A percentile compares a stretch with the other conserved stretches of the same genome.
Evolutionary conservation across 768 basidiomycete genomes (phyloP).

Genomic region (Lactarius hatsudake): DNA sequence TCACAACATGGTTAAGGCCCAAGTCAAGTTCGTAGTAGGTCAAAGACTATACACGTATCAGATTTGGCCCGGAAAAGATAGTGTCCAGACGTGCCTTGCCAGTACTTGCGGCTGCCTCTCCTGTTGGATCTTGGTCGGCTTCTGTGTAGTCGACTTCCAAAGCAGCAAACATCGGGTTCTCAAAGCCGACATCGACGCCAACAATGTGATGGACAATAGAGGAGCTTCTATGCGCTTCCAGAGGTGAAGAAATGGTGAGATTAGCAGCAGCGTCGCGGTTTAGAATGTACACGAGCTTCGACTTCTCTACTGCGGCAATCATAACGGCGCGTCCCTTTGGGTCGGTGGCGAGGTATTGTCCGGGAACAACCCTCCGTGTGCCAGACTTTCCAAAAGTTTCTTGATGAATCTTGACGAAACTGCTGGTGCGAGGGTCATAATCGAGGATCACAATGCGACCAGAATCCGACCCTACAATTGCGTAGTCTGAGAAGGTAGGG

Average conservation of each 20-base stretch:
- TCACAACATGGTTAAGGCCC: slow-evolving; percentile 96
- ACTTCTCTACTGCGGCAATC: slow-evolving; percentile 92
- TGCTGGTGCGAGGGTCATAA: slow-evolving; percentile 88
- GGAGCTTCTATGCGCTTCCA: slow-evolving; percentile 97
- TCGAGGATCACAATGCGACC: slow-evolving; percentile 96
- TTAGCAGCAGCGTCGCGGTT: slow-evolving; percentile 97
- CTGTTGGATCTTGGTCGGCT: slow-evolving; percentile 92
- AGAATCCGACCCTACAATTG: slow-evolving; percentile 96
- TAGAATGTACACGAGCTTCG: slow-evolving; percentile 96
- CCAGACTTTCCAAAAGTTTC: slow-evolving; percentile 98
- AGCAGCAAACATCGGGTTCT: slow-evolving; percentile 96
- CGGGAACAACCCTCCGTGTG: slow-evolving; percentile 91
- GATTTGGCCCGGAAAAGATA: background rate
- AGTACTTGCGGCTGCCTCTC: slow-evolving; percentile 86
- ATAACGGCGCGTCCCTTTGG: slow-evolving; percentile 96
- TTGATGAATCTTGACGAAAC: slow-evolving; percentile 91
- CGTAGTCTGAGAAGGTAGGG: slow-evolving; percentile 78
- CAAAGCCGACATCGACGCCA: slow-evolving; percentile 96
- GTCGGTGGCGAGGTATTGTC: slow-evolving; percentile 93
- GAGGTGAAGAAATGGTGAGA: slow-evolving; percentile 93
- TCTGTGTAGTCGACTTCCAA: slow-evolving; percentile 96
- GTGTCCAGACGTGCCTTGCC: slow-evolving; percentile 68
- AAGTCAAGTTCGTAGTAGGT: slow-evolving; percentile 98
- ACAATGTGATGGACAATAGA: slow-evolving; percentile 95
- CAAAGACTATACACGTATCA: slow-evolving; percentile 59